Base-by-base conservation (phyloP, 148 eudicot genomes). In the Vaccinium darrowii region DNA sequence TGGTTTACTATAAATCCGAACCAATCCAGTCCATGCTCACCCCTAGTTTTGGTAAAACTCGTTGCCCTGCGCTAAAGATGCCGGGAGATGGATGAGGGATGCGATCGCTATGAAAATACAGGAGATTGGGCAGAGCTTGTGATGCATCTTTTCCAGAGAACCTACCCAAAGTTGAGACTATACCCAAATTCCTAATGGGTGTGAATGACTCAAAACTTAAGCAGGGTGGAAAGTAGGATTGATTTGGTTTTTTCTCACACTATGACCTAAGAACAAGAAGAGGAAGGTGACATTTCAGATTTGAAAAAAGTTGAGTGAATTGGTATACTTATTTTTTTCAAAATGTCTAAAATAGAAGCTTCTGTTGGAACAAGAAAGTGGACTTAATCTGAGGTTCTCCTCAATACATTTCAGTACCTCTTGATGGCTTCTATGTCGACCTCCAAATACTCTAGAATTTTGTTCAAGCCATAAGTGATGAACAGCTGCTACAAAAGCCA, bases 41-140 rank as follows among this genome's bases (percentile, higher is more conserved):
- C n/a, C n/a, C n/a, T n/a, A 94, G 50, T 79, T 78, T 51, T 47
- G 56, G 57, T 86, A 90, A 30, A 52, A 56, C 4, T 84, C 78
- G 15, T 87, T 84, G 50, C 53, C 83, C 23, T 86, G 87, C 25
- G 65, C 78, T 9, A 84, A 62, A 74, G 73, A 86, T 23, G 8
- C 51, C 25, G 83, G 84, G 23, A 56, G 33, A 14, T 57, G 53
- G 82, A 77, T 51, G 2, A 81, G 36, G 7, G 21, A 21, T 47
- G 85, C 7, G 81, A 78, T 50, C 65, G 21, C n/a, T 62, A 85
- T 57, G 71, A 84, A 27, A 8, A 76, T 49, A 65, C 13, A 5
- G 81, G 57, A 83, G 5, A n/a, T 76, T 56, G 43, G 74, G 83
- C 27, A 50, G 14, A 63, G 47, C 19, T 43, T 21, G 52, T 11